A percentile compares a stretch with the other conserved stretches of the same genome.
phyloP scores from a whole-genome alignment of 1,139 yeast genomes.

The Sugiyamaella castrensis region DNA sequence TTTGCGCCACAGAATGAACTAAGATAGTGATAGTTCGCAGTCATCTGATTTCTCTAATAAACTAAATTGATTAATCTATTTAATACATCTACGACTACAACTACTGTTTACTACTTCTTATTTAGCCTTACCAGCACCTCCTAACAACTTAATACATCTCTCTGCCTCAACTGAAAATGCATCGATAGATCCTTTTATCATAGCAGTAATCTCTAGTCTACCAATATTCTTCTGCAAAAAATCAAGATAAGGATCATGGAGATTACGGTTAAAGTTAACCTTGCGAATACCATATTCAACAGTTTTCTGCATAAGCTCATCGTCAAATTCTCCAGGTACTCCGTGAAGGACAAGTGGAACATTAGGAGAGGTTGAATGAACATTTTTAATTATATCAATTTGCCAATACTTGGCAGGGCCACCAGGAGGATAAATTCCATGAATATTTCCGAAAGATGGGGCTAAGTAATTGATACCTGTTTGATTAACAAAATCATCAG shows the following conservation, averaged over 20 bases:
- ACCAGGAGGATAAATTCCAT: constrained; percentile 31
- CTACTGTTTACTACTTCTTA: background rate
- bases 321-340: constrained; percentile 24
- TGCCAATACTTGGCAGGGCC: constrained; percentile 31
- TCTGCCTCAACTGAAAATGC: constrained; percentile 25
- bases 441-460: constrained; percentile 33
- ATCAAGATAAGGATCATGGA: constrained; percentile 24
- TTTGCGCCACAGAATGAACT: too few relatives aligned
- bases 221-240: constrained; percentile 18
- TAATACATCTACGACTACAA: too few relatives aligned
- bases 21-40: too few relatives aligned
- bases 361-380: constrained; percentile 19
- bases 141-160: constrained; percentile 19
- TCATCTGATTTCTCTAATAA: too few relatives aligned
- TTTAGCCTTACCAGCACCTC: constrained; percentile 23
- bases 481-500: constrained; percentile 25
- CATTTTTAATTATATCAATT: constrained; percentile 25
- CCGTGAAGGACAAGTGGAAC: constrained; percentile 28
- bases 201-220: constrained; percentile 24
- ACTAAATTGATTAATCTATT: too few relatives aligned
- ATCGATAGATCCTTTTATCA: constrained; percentile 23
- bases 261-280: constrained; percentile 26
- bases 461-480: constrained; percentile 32
- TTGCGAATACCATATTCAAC: constrained; percentile 27
- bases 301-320: constrained; percentile 20